Evolutionary conservation across 768 basidiomycete species (phyloP), one percentile per base, ranked within the genome.

Genomic region (Trichaptum fuscoviolaceum): DNA sequence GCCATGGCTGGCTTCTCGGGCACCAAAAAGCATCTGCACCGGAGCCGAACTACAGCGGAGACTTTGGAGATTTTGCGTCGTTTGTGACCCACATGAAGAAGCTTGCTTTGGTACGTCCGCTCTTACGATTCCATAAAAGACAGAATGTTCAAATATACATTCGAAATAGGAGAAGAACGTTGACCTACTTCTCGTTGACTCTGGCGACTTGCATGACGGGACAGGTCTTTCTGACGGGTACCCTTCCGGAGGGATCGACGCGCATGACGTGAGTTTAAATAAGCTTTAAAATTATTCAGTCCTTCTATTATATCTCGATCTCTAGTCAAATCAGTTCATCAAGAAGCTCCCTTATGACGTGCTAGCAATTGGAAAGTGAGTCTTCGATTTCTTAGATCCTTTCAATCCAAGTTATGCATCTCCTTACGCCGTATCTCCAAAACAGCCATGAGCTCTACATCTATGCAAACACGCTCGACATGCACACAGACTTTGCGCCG

Each of bases 161-260:
- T 68, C 35, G 2, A 15, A 26, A 20, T 52, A 25, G 23, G 24
- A 25, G 17, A 73, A 73, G 27, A 78, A 78, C 1, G 78, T 79
- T 17, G 82, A 83, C 67, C 73, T 83, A 0, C 71, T 83, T 2
- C 68, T 82, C 4, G 74, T 83, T 35, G 77, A 78, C 65, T 52
- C 42, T 15, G 77, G 67, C 60, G 68, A 70, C 64, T 57, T 69
- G 63, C 70, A 70, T 60, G 67, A 69, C 68, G 67, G 72, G 34
- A 75, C 73, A 64, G 77, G 77, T 0, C 68, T 77, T 30, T 74
- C 75, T 18, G 77, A 78, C 66, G 77, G 73, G 6, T 71, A 71
- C 35, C 72, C 73, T 0, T 6, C 68, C 0, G 69, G 72, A 10
- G 67, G 66, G 24, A 65, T 72, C 8, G 66, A 73, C 63, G 73